phyloP scores from a whole-genome alignment of 2,329 filamentous ascomycete genomes.

The Colletotrichum magnum region DNA sequence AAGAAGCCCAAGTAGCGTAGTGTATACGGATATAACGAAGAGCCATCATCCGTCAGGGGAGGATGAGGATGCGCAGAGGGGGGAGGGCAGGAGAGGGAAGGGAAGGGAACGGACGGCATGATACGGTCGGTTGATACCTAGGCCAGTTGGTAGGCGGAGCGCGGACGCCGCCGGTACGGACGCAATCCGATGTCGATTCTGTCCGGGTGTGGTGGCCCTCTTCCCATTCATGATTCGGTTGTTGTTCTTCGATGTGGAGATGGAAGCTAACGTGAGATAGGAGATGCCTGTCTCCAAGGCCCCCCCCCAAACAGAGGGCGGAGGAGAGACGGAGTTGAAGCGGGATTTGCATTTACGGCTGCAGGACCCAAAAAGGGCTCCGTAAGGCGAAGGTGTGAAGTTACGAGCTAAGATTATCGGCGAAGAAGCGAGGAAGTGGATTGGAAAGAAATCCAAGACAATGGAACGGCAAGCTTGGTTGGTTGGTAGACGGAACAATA shows the following conservation, averaged over 20 bases:
- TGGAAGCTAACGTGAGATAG: slow-evolving; percentile 2
- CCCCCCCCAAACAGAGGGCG: neutral
- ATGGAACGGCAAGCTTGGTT: neutral
- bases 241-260: too few relatives aligned
- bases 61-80: too few relatives aligned
- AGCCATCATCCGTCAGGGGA: neutral
- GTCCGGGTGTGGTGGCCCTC: too few relatives aligned
- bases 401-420: too few relatives aligned
- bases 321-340: slow-evolving; percentile 13
- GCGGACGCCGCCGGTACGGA: slow-evolving; percentile 7
- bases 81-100: neutral
- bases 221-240: too few relatives aligned
- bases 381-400: too few relatives aligned
- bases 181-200: slow-evolving; percentile 7
- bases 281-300: slow-evolving; percentile 19
- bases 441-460: slow-evolving; percentile 11
- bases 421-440: neutral
- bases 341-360: slow-evolving; percentile 5
- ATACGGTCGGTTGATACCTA: neutral
- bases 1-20: neutral
- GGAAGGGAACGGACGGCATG: slow-evolving; percentile 20
- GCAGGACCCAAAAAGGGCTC: too few relatives aligned
- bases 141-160: neutral
- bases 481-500: neutral
- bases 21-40: neutral